A percentile compares a stretch with the other conserved stretches of the same genome.
phyloP scores from a whole-genome alignment of 2,329 filamentous ascomycete species.

The Proliferodiscus dingleyae region DNA sequence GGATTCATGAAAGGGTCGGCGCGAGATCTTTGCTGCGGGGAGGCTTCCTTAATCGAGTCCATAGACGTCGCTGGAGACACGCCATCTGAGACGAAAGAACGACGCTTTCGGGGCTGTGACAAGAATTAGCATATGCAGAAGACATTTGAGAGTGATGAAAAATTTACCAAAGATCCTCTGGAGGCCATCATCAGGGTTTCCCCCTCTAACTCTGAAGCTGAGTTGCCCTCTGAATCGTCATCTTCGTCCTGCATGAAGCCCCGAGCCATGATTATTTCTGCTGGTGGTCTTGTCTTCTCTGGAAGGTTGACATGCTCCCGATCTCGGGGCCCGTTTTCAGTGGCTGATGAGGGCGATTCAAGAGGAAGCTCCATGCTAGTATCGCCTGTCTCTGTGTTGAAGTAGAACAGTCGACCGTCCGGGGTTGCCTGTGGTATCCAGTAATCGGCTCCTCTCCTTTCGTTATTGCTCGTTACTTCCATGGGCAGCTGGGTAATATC shows the following conservation, averaged over 20 bases:
- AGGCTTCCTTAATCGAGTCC: conserved; percentile 76
- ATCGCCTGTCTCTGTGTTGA: conserved; percentile 94
- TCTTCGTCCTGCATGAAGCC: conserved; percentile 81
- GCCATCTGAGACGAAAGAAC: conserved; percentile 54
- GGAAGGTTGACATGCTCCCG: conserved; percentile 84
- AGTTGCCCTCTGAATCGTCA: conserved; percentile 77
- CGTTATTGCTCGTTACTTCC: conserved; percentile 58
- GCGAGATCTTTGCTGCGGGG: conserved; percentile 53
- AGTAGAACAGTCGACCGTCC: conserved; percentile 91
- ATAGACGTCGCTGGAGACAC: conserved; percentile 85
- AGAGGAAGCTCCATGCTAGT: conserved; percentile 92
- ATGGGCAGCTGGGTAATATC: conserved; percentile 56
- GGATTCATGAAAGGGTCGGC: conserved; percentile 51
- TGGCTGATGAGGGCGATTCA: conserved; percentile 76
- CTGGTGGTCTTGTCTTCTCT: conserved; percentile 82
- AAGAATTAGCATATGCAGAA: conserved; percentile 23
- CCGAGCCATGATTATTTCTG: conserved; percentile 85
- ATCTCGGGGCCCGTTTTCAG: conserved; percentile 82
- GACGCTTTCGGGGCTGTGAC: conserved; percentile 54
- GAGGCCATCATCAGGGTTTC: conserved; percentile 67
- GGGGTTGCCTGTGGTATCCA: conserved; percentile 98
- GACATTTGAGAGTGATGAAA: not conserved
- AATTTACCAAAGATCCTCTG: conserved; percentile 61
- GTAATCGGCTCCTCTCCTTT: conserved; percentile 86
- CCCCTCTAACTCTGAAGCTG: conserved; percentile 80